These are phyloP conservation scores for Leccinum cinnamomeum DNA, from an alignment of 1,284 basidiomycete species.

Conservation along the genomic window DNA sequence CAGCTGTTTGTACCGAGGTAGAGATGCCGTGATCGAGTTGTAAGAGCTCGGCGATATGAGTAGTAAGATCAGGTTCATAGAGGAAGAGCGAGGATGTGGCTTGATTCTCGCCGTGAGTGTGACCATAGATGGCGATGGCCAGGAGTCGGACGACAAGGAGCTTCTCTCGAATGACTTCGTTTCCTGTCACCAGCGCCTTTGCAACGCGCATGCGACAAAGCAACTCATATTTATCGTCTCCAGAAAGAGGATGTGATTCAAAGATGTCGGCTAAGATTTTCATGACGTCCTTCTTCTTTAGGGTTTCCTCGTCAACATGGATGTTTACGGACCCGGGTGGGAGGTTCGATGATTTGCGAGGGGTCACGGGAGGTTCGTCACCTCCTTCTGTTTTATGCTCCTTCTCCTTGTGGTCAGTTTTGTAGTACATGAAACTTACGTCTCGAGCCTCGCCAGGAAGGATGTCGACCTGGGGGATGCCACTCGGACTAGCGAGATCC, in stretches of 20 bases:
- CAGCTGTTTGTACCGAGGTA: slow-evolving; percentile 74
- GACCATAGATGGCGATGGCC: slow-evolving; percentile 87
- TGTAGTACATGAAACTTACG: slow-evolving; percentile 76
- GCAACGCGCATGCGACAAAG: slow-evolving; percentile 87
- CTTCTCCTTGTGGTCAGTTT: slow-evolving; percentile 49
- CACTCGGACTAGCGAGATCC: slow-evolving; percentile 61
- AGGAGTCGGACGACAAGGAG: slow-evolving; percentile 82
- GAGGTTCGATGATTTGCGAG: slow-evolving; percentile 37
- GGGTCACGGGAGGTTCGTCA: slow-evolving; percentile 39
- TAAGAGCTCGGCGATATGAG: slow-evolving; percentile 86
- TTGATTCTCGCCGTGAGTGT: slow-evolving; percentile 77
- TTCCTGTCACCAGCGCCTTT: slow-evolving; percentile 58
- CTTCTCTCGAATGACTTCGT: slow-evolving; percentile 70
- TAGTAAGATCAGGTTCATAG: slow-evolving; percentile 90
- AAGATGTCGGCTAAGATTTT: slow-evolving; percentile 75
- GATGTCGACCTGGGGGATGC: slow-evolving; percentile 51
- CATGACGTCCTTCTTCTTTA: slow-evolving; percentile 63
- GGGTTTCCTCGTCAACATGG: slow-evolving; percentile 60
- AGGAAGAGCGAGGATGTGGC: slow-evolving; percentile 85
- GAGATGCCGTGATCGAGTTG: slow-evolving; percentile 74
- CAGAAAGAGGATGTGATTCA: slow-evolving; percentile 73
- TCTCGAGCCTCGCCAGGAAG: slow-evolving; percentile 70
- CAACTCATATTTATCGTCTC: slow-evolving; percentile 86
- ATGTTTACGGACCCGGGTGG: slow-evolving; percentile 56
- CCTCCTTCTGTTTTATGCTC: slow-evolving; percentile 43